Base-by-base conservation (phyloP, 2,329 filamentous ascomycete species). In the Fusarium nisikadoi region DNA sequence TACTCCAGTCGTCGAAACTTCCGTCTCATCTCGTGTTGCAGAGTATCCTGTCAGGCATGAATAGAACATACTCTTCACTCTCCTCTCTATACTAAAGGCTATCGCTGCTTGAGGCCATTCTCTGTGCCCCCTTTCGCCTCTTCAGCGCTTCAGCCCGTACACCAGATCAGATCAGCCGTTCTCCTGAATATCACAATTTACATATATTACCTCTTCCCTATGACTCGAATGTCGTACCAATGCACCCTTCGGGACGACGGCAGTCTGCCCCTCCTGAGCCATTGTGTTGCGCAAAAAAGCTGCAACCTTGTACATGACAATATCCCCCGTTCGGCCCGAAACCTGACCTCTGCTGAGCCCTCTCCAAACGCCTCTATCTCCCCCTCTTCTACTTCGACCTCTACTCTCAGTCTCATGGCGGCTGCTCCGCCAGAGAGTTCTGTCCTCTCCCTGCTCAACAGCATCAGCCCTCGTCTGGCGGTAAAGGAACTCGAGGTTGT, bases 181-280 rank as follows among this genome's bases (percentile, higher is more conserved):
- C 41, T 54, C 17, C 38, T 59, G 46, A 45, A 46, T 56, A 59
- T 62, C 52, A 46, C 49, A 39, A 53, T 45, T 39, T 47, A 42
- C 62, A 46, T 68, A 68, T 67, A 66, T 55, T 62, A 31, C 41
- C 61, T 20, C 58, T 50, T 57, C 46, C 54, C 45, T 62, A 77
- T 77, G 76, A 74, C 74, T 74, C 67, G 68, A 55, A 63, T 63
- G 74, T 77, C 73, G 73, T 76, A 77, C 75, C 75, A 76, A 75
- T 75, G 74, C 62, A 75, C 74, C 46, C 47, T 76, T 70, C 73
- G 75, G 73, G 75, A 77, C 42, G 69, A 76, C 73, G 69, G 71
- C 68, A 73, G 60, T 64, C 62, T 73, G 29, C 54, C 74, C 62
- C 67, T 70, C 60, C 50, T 75, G 58, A 73, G 71, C 69, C 69